These are phyloP conservation scores for Basipetospora chlamydospora DNA, from an alignment of 2,329 filamentous ascomycete genomes.

Conservation along the genomic window DNA sequence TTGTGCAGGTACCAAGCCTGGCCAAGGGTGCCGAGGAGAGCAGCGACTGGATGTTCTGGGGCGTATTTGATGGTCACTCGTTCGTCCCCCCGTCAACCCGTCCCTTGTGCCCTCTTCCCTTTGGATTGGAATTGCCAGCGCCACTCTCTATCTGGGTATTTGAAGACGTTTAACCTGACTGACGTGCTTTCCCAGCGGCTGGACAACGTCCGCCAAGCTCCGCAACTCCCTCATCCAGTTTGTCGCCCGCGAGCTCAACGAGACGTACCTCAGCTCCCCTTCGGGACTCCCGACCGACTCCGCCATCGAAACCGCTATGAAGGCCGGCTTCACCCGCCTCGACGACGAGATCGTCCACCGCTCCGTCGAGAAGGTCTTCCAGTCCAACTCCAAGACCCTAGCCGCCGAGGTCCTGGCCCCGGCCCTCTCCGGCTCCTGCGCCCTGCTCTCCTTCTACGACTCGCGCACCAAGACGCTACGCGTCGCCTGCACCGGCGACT, in stretches of 20 bases:
- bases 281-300: slow-evolving; percentile 56
- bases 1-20: slow-evolving; percentile 69
- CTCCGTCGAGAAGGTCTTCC: slow-evolving; percentile 81
- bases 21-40: slow-evolving; percentile 27
- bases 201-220: slow-evolving; percentile 94
- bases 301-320: slow-evolving; percentile 81
- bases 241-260: slow-evolving; percentile 83
- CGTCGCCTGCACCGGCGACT: slow-evolving; percentile 94
- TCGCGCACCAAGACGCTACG: slow-evolving; percentile 70
- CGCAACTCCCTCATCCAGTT: slow-evolving; percentile 84
- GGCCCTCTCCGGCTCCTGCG: slow-evolving; percentile 92
- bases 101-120: not conserved
- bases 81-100: slow-evolving; percentile 28
- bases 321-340: slow-evolving; percentile 73
- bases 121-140: not conserved
- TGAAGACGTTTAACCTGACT: slow-evolving; percentile 4
- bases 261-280: slow-evolving; percentile 65
- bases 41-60: slow-evolving; percentile 99
- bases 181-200: slow-evolving; percentile 46
- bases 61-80: slow-evolving; percentile 95
- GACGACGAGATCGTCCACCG: slow-evolving; percentile 92
- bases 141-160: slow-evolving; percentile 1
- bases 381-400: slow-evolving; percentile 75
- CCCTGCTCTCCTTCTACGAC: slow-evolving; percentile 92
- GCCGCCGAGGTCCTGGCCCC: slow-evolving; percentile 86